Evolutionary conservation across 352 stramenopile species (phyloP), one percentile per base, ranked within the genome.

Genomic region (Phytophthora capsici): DNA sequence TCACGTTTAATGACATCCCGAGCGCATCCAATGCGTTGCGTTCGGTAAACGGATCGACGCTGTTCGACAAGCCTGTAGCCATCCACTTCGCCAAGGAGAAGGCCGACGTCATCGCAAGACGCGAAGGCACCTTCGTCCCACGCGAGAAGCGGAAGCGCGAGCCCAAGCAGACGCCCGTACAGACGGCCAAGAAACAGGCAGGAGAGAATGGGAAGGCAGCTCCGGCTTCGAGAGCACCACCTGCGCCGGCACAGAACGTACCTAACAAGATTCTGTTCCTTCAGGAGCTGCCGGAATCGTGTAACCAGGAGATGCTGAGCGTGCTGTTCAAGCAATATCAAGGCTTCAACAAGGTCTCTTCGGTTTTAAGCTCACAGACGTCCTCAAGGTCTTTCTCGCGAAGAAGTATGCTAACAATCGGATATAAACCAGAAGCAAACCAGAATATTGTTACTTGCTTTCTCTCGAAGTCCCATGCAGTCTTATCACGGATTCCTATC

Each of bases 301-400:
- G 95, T 73, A 99, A 96, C 78, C 76, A 98, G 78, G 89, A 98
- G 67, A 98, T 98, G 92, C 82, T 99, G 41, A 84, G 74, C 46
- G 96, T 98, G 71, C 82, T 99, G 37, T 99, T 99, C 81, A 96
- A 97, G 75, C 95, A 98, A 80, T 98, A 98, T 78, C 77, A 94
- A 41, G 97, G 97, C 19, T 99, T 98, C 66, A 94, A 97, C 85
- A 95, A 62, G 85, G 84, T 12, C 86, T 95, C 41, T 79, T 75
- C 44, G 85, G 87, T 25, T 95, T 95, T 71, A 94, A 94, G 66
- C 80, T 95, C 67, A 94, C 86, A 32, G 87, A 95, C 32, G 66
- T 57, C 54, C 84, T 95, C 71, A 88, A 88, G 70, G 82, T 95
- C 54, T 92, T 81, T 20, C 94, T 95, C 57, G 87, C 87, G 37